phyloP scores from a whole-genome alignment of 345 rosid species.

The Microcos paniculata region DNA sequence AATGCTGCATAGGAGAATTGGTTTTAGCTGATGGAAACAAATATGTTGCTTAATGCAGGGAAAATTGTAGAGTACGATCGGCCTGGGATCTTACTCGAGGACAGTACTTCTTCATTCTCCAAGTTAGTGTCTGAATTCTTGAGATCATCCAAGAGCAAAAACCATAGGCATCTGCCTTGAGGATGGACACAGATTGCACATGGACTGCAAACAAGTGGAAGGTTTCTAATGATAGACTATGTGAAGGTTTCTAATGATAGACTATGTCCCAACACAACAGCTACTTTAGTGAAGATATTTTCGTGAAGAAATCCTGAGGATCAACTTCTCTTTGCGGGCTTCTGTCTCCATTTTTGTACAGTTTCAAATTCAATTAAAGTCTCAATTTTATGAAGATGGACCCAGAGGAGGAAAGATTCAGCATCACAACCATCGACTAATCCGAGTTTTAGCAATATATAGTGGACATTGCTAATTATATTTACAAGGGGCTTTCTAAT shows the following conservation, averaged over 20 bases:
- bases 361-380: too few relatives aligned
- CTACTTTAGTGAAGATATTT: background rate
- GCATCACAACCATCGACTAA: too few relatives aligned
- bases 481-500: too few relatives aligned
- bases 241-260: too few relatives aligned
- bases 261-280: background rate
- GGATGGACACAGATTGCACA: background rate
- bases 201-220: background rate
- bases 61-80: conserved; percentile 44
- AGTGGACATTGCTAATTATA: too few relatives aligned
- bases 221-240: too few relatives aligned
- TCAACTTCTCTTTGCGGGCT: background rate
- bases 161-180: conserved; percentile 14
- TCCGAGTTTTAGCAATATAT: too few relatives aligned
- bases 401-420: too few relatives aligned
- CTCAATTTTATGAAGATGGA: too few relatives aligned
- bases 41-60: conserved; percentile 36
- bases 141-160: conserved; percentile 47
- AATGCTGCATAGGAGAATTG: background rate
- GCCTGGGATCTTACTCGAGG: conserved; percentile 50
- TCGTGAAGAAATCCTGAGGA: background rate
- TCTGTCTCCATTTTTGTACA: too few relatives aligned
- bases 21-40: background rate
- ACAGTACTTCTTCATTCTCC: conserved; percentile 58
- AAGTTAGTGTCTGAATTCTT: conserved; percentile 61